Evolutionary conservation across 2,329 filamentous ascomycete species (phyloP).

Genomic region (Apiospora kogelbergensis): DNA sequence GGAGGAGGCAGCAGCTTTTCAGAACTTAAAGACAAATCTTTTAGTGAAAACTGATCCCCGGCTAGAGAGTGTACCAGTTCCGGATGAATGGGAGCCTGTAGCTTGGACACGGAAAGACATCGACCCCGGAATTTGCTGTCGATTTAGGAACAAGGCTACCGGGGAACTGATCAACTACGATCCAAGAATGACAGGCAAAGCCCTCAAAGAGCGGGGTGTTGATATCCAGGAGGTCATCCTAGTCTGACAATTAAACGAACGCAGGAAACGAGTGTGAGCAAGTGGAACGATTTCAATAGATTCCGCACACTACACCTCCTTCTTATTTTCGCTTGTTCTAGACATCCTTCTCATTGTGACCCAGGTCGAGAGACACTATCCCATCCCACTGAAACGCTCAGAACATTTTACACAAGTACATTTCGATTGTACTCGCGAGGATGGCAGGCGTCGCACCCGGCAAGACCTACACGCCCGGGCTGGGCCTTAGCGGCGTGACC

Average conservation of each 20-base stretch:
- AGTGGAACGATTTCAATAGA: no score
- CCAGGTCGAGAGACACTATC: no score
- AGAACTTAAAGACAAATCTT: not conserved
- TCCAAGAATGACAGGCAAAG: not conserved
- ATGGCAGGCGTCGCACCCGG: constrained; percentile 24
- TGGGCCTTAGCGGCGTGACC: constrained; percentile 21
- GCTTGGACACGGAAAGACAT: not conserved
- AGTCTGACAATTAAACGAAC: not conserved
- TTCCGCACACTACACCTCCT: no score
- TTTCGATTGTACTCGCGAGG: not conserved
- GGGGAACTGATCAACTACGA: not conserved
- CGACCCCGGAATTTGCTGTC: not conserved
- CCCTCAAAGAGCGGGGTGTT: not conserved
- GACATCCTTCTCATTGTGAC: no score
- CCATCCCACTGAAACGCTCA: no score
- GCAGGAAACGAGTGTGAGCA: no score
- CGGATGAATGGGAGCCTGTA: not conserved
- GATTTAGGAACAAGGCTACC: not conserved
- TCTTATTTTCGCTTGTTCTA: no score
- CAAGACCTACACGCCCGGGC: constrained; percentile 19
- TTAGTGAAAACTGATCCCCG: not conserved
- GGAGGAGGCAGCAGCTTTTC: fast-evolving
- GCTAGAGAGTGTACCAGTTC: not conserved
- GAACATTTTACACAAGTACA: no score
- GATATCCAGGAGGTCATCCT: not conserved